A percentile compares a stretch with the other conserved stretches of the same genome.
These are phyloP conservation scores for Alnus glutinosa DNA, from an alignment of 306 rosid species.

Conservation along the genomic window DNA sequence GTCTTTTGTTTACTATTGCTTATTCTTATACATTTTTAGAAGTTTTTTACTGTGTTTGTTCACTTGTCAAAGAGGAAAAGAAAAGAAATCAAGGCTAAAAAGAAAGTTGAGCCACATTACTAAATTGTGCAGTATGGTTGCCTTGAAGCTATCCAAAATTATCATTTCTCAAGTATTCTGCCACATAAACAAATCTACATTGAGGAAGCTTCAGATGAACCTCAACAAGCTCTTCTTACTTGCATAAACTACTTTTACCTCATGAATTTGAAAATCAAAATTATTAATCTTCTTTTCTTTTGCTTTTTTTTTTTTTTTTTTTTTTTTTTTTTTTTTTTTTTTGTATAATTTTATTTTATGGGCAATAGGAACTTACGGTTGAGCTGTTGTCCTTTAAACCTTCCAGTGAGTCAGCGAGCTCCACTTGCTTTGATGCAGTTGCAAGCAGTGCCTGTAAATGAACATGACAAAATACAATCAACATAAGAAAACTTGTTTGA, in stretches of 20 bases:
- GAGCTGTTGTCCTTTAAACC: constrained; percentile 50
- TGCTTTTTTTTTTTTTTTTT: too few relatives aligned
- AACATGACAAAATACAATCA: constrained; percentile 29
- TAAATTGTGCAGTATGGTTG: neutral
- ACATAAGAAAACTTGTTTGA: constrained; percentile 25
- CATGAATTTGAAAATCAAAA: neutral
- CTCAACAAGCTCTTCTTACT: constrained; percentile 5
- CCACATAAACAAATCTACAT: neutral
- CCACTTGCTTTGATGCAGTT: constrained; percentile 88
- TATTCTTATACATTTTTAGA: neutral
- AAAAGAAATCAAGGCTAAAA: too few relatives aligned
- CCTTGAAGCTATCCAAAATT: neutral
- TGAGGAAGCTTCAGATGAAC: neutral
- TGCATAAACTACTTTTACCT: neutral
- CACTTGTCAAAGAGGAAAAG: neutral
- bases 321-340: too few relatives aligned
- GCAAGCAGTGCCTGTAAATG: constrained; percentile 69
- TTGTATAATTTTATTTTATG: neutral
- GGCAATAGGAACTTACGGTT: constrained; percentile 54
- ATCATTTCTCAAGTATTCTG: neutral
- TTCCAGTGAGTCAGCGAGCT: constrained; percentile 92
- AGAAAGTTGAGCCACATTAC: neutral
- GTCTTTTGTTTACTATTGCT: neutral
- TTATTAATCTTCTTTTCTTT: constrained; percentile 5
- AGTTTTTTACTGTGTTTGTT: too few relatives aligned